Conservation (phyloP, 371 early-diverging fungal genomes). For the Rhizopus sp. region DNA sequence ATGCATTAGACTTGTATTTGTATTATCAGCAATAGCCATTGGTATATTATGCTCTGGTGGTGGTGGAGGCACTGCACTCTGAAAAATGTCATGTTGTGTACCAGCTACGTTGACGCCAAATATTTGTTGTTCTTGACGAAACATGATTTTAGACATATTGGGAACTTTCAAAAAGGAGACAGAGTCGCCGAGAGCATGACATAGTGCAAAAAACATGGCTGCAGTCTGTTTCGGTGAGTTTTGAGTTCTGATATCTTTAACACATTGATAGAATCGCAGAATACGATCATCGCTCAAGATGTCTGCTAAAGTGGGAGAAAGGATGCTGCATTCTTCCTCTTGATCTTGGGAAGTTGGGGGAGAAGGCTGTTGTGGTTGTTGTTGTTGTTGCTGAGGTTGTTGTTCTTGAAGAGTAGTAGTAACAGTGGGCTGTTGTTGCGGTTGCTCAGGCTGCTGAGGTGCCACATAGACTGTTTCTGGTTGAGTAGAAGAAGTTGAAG, state of each 20-base stretch:
- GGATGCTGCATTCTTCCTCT: constrained; percentile 40
- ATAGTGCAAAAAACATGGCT: constrained; percentile 54
- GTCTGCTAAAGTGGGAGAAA: constrained; percentile 48
- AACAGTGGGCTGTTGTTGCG: not conserved
- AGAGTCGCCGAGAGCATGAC: constrained; percentile 49
- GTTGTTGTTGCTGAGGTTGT: constrained; percentile 5
- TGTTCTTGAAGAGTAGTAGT: no score
- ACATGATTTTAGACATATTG: constrained; percentile 50
- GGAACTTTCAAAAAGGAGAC: constrained; percentile 48
- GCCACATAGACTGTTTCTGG: constrained; percentile 1
- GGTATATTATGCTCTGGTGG: constrained; percentile 4
- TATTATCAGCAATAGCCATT: constrained; percentile 8
- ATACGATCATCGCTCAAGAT: constrained; percentile 51
- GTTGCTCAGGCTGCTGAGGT: not conserved
- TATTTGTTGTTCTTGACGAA: constrained; percentile 50
- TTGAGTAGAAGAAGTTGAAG: constrained; percentile 3
- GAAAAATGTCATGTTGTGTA: constrained; percentile 40
- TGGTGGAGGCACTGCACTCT: constrained; percentile 2
- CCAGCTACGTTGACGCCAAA: constrained; percentile 51
- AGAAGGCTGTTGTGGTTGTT: not conserved
- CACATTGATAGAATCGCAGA: constrained; percentile 50
- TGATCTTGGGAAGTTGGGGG: not conserved
- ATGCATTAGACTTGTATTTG: constrained; percentile 13
- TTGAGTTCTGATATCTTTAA: constrained; percentile 53
- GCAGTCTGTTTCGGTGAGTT: constrained; percentile 44